Evolutionary conservation across 2,329 filamentous ascomycete species (phyloP), one percentile per base, ranked within the genome.

Genomic region (Rasamsonia emersonii): DNA sequence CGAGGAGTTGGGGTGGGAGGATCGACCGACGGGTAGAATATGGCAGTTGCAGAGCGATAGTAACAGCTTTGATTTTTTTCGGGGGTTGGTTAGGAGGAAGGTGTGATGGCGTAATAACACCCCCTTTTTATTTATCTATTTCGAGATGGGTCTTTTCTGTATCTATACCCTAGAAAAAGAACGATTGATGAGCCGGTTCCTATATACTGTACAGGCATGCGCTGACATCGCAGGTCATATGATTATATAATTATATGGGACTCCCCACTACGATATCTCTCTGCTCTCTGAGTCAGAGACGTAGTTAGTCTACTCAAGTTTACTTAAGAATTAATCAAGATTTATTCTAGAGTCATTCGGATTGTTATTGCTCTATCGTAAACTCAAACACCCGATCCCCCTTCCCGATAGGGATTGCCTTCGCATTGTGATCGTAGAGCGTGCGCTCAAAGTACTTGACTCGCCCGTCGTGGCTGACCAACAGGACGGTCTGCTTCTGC

Each of bases 11-110:
- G 79, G 78, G 3, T 73, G 68, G 55, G 73, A 81, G 37, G 85
- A 86, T 41, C 67, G 78, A 32, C 65, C 70, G 2, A 94, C 84
- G 0, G 88, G 89, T 0, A 82, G 73, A 59, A 67, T 81, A 30
- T 89, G 82, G 73, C 76, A 81, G 46, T 61, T 98, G 60, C 88
- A 95, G 66, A 95, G 86, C 56, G 91, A 98, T 58, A 86, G 88
- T 54, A 98, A 98, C 52, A 95, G 88, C 57, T 98, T 98, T 65
- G 91, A 98, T 61, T 98, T 94, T 57, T 93, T 94, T 64, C 84
- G 75, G 52, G 91, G 91, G 0, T 53, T 98, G 48, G 65, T 98
- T 13, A 85, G 77, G 65, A 74, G 80, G 49, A 96, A 93, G 67
- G 58, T 78, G 3, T 40, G 19, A 35, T 13, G 9, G 9, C 4